phyloP scores from a whole-genome alignment of 495 filamentous ascomycete species.

The Penicillium longicatenatum region DNA sequence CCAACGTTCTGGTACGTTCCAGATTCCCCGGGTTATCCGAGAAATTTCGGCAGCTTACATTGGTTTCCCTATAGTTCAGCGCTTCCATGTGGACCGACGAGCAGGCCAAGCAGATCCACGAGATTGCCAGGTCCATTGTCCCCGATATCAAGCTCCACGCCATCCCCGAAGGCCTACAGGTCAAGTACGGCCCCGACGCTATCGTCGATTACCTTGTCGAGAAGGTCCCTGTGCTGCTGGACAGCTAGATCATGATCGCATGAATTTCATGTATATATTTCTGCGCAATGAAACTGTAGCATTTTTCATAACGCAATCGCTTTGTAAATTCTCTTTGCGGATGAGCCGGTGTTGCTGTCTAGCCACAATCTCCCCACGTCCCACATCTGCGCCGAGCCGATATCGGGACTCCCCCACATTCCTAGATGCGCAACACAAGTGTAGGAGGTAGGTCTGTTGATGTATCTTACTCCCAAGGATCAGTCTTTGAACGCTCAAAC shows the following conservation, averaged over 20 bases:
- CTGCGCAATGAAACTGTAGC: neutral
- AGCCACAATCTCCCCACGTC: neutral
- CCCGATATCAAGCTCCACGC: slow-evolving; percentile 60
- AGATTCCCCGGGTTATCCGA: slow-evolving; percentile 15
- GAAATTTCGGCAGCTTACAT: slow-evolving; percentile 4
- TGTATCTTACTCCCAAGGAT: neutral
- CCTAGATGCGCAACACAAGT: no score
- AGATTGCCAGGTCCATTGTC: slow-evolving; percentile 52
- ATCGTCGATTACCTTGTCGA: slow-evolving; percentile 65
- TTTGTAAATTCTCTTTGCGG: neutral
- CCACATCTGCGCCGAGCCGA: neutral
- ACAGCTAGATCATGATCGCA: slow-evolving; percentile 24
- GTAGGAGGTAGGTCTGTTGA: neutral
- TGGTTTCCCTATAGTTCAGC: slow-evolving; percentile 49
- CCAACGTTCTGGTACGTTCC: slow-evolving; percentile 51
- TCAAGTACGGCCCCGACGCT: slow-evolving; percentile 63
- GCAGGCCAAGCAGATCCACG: slow-evolving; percentile 55
- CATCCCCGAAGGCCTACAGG: slow-evolving; percentile 64
- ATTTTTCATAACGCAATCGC: neutral
- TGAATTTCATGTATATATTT: neutral
- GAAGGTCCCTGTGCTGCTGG: slow-evolving; percentile 56
- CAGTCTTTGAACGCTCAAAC: slow-evolving; percentile 11
- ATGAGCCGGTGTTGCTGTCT: neutral
- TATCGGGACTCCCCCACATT: neutral
- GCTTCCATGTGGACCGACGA: slow-evolving; percentile 70